Conservation (phyloP, 768 basidiomycete species). For the Ramaria sp. region DNA sequence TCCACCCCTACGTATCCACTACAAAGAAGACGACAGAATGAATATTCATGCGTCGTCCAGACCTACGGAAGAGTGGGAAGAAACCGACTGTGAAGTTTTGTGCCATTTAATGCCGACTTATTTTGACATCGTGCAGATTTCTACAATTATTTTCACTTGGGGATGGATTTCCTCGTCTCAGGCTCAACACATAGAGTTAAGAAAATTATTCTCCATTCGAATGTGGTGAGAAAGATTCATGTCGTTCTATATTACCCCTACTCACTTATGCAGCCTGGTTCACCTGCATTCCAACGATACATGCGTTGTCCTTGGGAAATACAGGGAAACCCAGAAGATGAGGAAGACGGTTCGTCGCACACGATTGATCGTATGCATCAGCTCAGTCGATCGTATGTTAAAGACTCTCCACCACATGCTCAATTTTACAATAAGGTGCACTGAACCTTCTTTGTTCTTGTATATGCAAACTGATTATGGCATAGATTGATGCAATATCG, state of each 20-base stretch:
- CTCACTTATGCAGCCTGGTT: constrained; percentile 51
- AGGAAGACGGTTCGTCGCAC: constrained; percentile 55
- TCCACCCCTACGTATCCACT: constrained; percentile 62
- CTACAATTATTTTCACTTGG: constrained; percentile 90
- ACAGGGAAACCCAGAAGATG: constrained; percentile 67
- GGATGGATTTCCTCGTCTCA: constrained; percentile 77
- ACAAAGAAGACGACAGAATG: constrained; percentile 87
- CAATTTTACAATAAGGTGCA: constrained; percentile 38
- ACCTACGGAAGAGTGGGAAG: constrained; percentile 30
- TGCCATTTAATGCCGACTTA: background rate
- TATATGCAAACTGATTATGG: background rate
- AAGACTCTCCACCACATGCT: background rate
- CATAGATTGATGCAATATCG: constrained; percentile 25
- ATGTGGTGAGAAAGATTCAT: constrained; percentile 46
- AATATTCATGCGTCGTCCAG: constrained; percentile 53
- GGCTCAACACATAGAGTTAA: constrained; percentile 58
- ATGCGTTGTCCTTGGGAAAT: constrained; percentile 90
- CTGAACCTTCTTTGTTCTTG: no score
- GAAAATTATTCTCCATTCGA: constrained; percentile 84
- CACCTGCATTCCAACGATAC: constrained; percentile 82
- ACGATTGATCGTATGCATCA: background rate
- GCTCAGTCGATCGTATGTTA: background rate
- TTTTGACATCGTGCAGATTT: constrained; percentile 44
- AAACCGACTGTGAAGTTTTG: constrained; percentile 26
- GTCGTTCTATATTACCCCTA: no score